Conservation (phyloP, 176 grass and related monocot species). For the Eremochloa ophiuroides region DNA sequence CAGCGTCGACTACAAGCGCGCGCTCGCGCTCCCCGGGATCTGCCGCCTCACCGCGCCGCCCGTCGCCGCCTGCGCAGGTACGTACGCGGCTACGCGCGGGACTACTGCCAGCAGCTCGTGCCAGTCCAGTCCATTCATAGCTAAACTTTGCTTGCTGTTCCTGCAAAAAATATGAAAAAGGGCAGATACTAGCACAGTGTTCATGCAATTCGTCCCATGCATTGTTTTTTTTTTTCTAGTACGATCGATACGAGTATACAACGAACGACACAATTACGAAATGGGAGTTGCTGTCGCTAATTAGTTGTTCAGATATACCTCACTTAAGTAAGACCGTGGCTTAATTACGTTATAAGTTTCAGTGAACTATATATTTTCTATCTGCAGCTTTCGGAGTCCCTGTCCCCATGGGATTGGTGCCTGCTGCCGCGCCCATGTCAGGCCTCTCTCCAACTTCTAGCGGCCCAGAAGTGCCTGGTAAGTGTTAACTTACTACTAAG, state of each 20-base stretch:
- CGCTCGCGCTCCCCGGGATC: slow-evolving; percentile 67
- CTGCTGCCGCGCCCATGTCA: slow-evolving; percentile 34
- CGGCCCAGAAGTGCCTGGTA: slow-evolving; percentile 46
- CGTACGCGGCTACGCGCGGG: neutral
- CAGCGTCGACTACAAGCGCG: slow-evolving; percentile 64
- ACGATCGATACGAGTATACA: no score
- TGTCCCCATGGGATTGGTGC: slow-evolving; percentile 37
- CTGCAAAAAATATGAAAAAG: no score
- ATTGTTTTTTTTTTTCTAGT: no score
- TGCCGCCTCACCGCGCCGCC: slow-evolving; percentile 65
- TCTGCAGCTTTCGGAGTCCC: slow-evolving; percentile 64
- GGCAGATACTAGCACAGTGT: no score
- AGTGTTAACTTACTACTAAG: neutral
- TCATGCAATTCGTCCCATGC: no score
- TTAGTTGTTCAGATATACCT: neutral
- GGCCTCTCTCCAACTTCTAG: slow-evolving; percentile 22
- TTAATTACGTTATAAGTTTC: neutral
- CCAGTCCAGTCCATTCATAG: no score
- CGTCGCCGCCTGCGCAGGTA: slow-evolving; percentile 64
- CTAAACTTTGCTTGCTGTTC: no score
- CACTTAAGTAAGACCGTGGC: neutral
- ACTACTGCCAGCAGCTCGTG: no score
- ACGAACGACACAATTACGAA: no score
- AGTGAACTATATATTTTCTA: neutral
- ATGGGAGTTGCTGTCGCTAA: no score